Conservation (phyloP, 768 basidiomycete genomes). For the Calocybe indica region DNA sequence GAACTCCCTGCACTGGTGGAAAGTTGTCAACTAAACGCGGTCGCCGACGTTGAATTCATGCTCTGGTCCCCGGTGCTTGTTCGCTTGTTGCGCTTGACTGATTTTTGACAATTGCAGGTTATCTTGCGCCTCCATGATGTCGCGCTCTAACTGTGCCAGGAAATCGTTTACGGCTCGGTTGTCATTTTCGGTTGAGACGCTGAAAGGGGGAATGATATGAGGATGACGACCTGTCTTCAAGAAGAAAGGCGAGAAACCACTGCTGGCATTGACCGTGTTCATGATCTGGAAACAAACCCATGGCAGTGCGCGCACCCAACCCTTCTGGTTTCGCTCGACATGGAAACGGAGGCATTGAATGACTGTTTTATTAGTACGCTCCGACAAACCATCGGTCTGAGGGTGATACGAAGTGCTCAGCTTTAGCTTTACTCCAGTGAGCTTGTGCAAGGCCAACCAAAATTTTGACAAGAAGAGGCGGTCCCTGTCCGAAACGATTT, state of each 20-base stretch:
- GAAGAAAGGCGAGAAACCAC: slow-evolving; percentile 12
- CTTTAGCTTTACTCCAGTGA: background rate
- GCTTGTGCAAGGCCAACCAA: background rate
- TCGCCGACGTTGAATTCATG: slow-evolving; percentile 6
- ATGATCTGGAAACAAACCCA: slow-evolving; percentile 18
- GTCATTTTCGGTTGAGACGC: background rate
- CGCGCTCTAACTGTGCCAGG: background rate
- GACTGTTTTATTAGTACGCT: slow-evolving; percentile 20
- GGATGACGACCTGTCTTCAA: background rate
- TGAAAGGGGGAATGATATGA: background rate
- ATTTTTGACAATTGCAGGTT: background rate
- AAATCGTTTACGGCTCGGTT: background rate
- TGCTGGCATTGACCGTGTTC: slow-evolving; percentile 15
- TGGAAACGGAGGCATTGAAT: slow-evolving; percentile 14
- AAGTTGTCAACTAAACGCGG: slow-evolving; percentile 22
- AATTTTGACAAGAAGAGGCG: slow-evolving; percentile 19
- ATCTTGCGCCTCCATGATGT: background rate
- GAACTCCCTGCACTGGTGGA: slow-evolving; percentile 15
- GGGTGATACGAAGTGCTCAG: slow-evolving; percentile 24
- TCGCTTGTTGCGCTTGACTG: background rate
- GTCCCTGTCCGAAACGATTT: slow-evolving; percentile 8
- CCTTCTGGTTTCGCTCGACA: slow-evolving; percentile 16
- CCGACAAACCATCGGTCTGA: slow-evolving; percentile 20
- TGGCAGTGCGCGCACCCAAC: slow-evolving; percentile 13
- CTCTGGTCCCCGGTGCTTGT: background rate